These are phyloP conservation scores for Macrolepiota dolichaula DNA, from an alignment of 768 basidiomycete genomes.

Conservation along the genomic window DNA sequence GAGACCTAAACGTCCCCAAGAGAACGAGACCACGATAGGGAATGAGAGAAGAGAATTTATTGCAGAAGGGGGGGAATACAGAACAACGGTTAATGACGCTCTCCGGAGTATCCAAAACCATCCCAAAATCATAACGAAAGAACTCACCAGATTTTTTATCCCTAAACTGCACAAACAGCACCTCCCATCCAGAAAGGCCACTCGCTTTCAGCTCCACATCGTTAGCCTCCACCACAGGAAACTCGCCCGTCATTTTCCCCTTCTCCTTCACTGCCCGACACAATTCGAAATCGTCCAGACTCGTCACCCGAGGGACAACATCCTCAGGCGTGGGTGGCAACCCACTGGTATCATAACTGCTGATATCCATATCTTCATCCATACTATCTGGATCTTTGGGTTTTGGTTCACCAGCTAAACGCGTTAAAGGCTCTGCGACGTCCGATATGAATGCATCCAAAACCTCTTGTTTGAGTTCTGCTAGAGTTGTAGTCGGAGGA, in stretches of 20 bases:
- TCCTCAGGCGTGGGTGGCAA: conserved; percentile 2
- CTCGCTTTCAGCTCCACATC: conserved; percentile 42
- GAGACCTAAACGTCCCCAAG: conserved; percentile 38
- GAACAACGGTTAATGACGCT: conserved; percentile 1
- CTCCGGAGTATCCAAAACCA: conserved; percentile 2
- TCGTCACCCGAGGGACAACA: conserved; percentile 34
- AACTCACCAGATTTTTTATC: conserved; percentile 56
- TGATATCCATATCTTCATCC: conserved; percentile 21
- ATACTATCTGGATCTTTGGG: conserved; percentile 26
- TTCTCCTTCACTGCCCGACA: conserved; percentile 51
- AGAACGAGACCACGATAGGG: conserved; percentile 12
- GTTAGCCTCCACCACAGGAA: conserved; percentile 45
- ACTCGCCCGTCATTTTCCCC: conserved; percentile 47
- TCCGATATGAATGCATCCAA: conserved; percentile 56
- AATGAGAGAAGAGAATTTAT: conserved; percentile 8
- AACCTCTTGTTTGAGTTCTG: conserved; percentile 58
- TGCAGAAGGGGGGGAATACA: background rate
- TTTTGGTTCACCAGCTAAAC: background rate
- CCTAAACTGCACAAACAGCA: conserved; percentile 64
- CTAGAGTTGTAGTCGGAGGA: conserved; percentile 50
- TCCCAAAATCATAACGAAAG: conserved; percentile 7
- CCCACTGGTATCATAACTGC: conserved; percentile 8
- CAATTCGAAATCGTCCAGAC: conserved; percentile 58
- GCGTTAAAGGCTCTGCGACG: conserved; percentile 31
- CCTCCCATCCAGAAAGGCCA: conserved; percentile 61